phyloP scores from a whole-genome alignment of 768 basidiomycete species.

The Calvatia gigantea region DNA sequence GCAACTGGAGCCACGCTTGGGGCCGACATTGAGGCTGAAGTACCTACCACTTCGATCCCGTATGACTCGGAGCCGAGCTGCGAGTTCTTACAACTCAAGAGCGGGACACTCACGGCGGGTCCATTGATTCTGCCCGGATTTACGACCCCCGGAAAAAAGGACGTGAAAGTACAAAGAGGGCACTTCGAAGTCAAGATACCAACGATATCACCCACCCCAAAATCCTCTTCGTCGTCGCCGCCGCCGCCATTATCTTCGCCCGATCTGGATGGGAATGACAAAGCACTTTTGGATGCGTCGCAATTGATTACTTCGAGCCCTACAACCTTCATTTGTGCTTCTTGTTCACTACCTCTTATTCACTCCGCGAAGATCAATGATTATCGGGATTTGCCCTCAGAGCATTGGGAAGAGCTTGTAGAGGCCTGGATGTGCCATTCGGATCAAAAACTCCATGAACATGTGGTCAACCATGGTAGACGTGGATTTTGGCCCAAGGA shows the following conservation, averaged over 20 bases:
- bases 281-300: conserved; percentile 64
- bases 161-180: conserved; percentile 48
- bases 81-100: conserved; percentile 61
- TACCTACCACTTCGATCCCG: conserved; percentile 45
- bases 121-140: conserved; percentile 55
- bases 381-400: conserved; percentile 89
- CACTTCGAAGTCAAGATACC: conserved; percentile 75
- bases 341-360: conserved; percentile 76
- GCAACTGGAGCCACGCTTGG: conserved; percentile 46
- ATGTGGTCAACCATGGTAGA: conserved; percentile 53
- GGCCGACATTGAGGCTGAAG: conserved; percentile 62
- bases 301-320: conserved; percentile 56
- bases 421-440: conserved; percentile 99
- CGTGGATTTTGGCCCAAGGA: conserved; percentile 76
- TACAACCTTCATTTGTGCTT: conserved; percentile 70
- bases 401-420: conserved; percentile 96
- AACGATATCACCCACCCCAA: conserved; percentile 17
- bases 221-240: neutral
- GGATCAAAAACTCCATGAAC: conserved; percentile 79
- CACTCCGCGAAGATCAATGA: conserved; percentile 42
- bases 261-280: conserved; percentile 11
- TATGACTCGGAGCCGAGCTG: conserved; percentile 34
- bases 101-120: conserved; percentile 53
- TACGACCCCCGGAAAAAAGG: conserved; percentile 57
- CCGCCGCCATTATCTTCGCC: conserved; percentile 20